phyloP scores from a whole-genome alignment of 306 rosid species.

The Trichosanthes truncata region DNA sequence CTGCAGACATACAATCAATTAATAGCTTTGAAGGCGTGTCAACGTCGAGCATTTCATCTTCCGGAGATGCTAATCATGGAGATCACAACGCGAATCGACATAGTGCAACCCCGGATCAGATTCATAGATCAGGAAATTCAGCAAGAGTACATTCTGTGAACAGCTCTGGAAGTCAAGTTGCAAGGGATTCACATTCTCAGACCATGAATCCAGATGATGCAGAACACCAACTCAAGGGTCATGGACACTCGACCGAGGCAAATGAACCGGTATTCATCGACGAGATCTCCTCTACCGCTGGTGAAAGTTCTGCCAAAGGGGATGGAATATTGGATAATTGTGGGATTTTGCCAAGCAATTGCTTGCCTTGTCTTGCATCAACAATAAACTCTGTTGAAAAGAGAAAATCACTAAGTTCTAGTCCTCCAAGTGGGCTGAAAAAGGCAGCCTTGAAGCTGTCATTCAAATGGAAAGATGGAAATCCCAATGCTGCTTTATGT shows the following conservation, averaged over 20 bases:
- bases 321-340: slow-evolving; percentile 63
- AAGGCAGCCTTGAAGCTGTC: slow-evolving; percentile 50
- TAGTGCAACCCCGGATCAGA: slow-evolving; percentile 21
- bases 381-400: slow-evolving; percentile 54
- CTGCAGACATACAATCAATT: slow-evolving; percentile 50
- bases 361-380: slow-evolving; percentile 88
- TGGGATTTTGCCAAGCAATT: slow-evolving; percentile 76
- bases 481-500: slow-evolving; percentile 50
- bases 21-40: slow-evolving; percentile 44
- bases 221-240: slow-evolving; percentile 30
- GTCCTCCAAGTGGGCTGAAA: slow-evolving; percentile 74
- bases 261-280: slow-evolving; percentile 66
- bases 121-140: slow-evolving; percentile 26
- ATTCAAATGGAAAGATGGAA: slow-evolving; percentile 69
- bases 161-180: slow-evolving; percentile 4
- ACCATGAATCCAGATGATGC: slow-evolving; percentile 22
- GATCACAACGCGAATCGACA: slow-evolving; percentile 12
- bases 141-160: slow-evolving; percentile 10
- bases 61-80: slow-evolving; percentile 39
- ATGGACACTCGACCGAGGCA: slow-evolving; percentile 34
- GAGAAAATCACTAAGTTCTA: slow-evolving; percentile 62
- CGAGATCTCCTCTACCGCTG: slow-evolving; percentile 58
- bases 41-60: slow-evolving; percentile 29
- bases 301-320: slow-evolving; percentile 49
- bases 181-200: slow-evolving; percentile 30